Evolutionary conservation across 768 basidiomycete genomes (phyloP).

Genomic region (Rhodotorula paludigena): DNA sequence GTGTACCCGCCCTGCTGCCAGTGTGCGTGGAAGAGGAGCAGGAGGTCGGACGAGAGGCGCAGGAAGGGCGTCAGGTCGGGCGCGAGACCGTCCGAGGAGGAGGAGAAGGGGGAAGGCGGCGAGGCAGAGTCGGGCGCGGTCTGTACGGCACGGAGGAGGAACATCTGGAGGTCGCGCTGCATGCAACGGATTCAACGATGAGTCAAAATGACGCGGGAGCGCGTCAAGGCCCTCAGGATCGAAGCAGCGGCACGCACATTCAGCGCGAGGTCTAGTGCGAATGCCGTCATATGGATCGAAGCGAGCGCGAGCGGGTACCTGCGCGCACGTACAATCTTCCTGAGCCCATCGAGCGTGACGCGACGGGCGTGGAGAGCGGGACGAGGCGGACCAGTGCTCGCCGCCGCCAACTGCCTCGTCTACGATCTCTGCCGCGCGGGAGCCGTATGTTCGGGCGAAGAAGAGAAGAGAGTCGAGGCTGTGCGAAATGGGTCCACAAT

Average conservation of each 20-base stretch:
- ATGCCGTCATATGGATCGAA: constrained; percentile 33
- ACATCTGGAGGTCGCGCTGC: constrained; percentile 36
- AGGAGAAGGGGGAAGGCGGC: neutral
- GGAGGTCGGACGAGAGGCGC: constrained; percentile 12
- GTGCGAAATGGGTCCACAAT: accelerated
- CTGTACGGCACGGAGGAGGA: constrained; percentile 26
- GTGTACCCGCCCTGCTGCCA: constrained; percentile 13
- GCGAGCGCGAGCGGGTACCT: constrained; percentile 38
- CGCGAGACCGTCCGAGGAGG: neutral
- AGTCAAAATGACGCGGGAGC: neutral
- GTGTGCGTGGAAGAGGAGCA: constrained; percentile 34
- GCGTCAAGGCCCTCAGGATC: no score
- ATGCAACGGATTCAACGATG: neutral
- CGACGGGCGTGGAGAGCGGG: no score
- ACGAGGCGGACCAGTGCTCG: constrained; percentile 15
- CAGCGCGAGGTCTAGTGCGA: constrained; percentile 24
- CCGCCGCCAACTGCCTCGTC: constrained; percentile 34
- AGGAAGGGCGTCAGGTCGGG: constrained; percentile 3
- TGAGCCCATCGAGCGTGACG: no score
- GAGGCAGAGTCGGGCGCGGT: neutral
- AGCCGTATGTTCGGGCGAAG: constrained; percentile 20
- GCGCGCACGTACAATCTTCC: neutral
- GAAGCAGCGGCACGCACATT: neutral
- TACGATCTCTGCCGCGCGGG: constrained; percentile 23
- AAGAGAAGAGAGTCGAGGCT: constrained; percentile 14